Evolutionary conservation across 2,329 filamentous ascomycete genomes (phyloP).

Genomic region (Calonectria multiphialidica): DNA sequence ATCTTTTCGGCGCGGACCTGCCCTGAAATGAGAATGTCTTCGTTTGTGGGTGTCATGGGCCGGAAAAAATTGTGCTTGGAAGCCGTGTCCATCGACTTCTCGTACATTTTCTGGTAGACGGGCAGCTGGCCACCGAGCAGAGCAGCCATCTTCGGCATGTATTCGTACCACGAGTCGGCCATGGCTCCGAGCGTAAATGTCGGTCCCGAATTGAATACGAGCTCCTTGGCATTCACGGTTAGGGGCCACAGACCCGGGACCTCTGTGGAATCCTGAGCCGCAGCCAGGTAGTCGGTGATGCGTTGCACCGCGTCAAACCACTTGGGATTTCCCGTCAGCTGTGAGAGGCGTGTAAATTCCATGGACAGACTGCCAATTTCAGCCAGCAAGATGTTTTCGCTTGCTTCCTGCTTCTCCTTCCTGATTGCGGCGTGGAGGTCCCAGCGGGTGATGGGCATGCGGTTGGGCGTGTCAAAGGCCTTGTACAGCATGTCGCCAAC

Average conservation of each 20-base stretch:
- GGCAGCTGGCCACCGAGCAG: constrained; percentile 68
- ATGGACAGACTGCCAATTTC: constrained; percentile 74
- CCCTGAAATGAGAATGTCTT: constrained; percentile 67
- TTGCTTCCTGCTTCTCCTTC: constrained; percentile 41
- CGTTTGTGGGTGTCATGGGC: constrained; percentile 67
- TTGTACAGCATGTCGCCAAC: constrained; percentile 74
- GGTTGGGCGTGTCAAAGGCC: constrained; percentile 76
- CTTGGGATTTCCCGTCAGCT: constrained; percentile 78
- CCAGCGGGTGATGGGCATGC: constrained; percentile 69
- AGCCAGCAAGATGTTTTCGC: constrained; percentile 56
- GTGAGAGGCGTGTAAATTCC: constrained; percentile 80
- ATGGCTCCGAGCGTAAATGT: constrained; percentile 64
- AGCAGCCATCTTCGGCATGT: constrained; percentile 88
- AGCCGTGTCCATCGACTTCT: constrained; percentile 65
- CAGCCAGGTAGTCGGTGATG: constrained; percentile 75
- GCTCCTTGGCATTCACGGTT: constrained; percentile 37
- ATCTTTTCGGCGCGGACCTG: constrained; percentile 41
- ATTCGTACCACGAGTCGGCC: constrained; percentile 77
- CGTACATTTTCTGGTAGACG: constrained; percentile 69
- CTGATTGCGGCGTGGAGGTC: constrained; percentile 55
- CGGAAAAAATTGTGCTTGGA: constrained; percentile 71
- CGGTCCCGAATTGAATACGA: constrained; percentile 37
- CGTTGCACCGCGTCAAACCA: constrained; percentile 80
- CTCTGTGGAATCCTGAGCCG: constrained; percentile 73
- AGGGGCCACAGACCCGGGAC: constrained; percentile 81